Conservation (phyloP, 192 early-diverging fungal species). For the Dissophora globulifera region DNA sequence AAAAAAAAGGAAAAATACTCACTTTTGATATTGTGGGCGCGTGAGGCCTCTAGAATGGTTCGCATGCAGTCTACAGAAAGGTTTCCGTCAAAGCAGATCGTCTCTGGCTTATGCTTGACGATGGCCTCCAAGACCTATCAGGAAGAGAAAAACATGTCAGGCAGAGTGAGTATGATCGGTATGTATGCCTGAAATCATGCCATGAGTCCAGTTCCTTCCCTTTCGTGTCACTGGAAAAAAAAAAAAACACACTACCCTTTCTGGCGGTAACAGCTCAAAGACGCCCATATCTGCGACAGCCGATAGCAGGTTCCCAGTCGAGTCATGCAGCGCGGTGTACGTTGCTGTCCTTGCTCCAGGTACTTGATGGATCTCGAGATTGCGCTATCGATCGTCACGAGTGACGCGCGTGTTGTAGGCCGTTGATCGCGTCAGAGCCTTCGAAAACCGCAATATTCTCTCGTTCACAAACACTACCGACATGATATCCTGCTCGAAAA, state of each 20-base stretch:
- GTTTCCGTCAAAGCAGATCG: conserved; percentile 85
- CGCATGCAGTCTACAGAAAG: conserved; percentile 58
- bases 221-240: no score
- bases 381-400: conserved; percentile 23
- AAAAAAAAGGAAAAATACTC: conserved; percentile 13
- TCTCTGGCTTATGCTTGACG: conserved; percentile 43
- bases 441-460: neutral
- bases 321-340: conserved; percentile 82
- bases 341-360: conserved; percentile 70
- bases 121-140: conserved; percentile 49
- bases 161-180: no score
- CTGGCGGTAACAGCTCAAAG: conserved; percentile 62
- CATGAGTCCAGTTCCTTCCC: no score
- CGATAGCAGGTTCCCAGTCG: conserved; percentile 74
- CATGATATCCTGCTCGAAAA: neutral
- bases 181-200: no score
- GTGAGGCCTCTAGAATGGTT: conserved; percentile 55
- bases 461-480: neutral
- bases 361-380: conserved; percentile 37
- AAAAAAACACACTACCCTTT: no score
- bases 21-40: conserved; percentile 56
- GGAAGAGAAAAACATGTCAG: neutral
- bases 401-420: no score
- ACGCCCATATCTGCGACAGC: conserved; percentile 97
- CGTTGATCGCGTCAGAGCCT: no score